Percentiles rank a stretch among this genome's conserved stretches.
Evolutionary conservation across 345 rosid species (phyloP).

Genomic region (Eutrema heterophyllum): DNA sequence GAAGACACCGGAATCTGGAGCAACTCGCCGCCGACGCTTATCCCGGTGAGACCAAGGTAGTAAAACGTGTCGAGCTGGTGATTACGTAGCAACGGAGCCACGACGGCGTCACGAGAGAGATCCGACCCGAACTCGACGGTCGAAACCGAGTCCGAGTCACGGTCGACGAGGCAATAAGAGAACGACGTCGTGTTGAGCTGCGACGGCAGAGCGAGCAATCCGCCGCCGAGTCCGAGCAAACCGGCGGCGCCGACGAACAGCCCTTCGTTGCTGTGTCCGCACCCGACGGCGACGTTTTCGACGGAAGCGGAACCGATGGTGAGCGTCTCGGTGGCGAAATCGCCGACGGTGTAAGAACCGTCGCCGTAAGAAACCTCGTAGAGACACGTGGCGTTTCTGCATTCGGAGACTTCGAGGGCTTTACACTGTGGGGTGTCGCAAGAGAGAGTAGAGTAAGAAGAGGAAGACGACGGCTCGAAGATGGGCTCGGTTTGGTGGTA

Average conservation of each 20-base stretch:
- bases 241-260: constrained; percentile 85
- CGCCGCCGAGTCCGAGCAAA: constrained; percentile 86
- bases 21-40: constrained; percentile 69
- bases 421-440: constrained; percentile 58
- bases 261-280: constrained; percentile 85
- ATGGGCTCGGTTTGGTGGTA: constrained; percentile 87
- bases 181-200: constrained; percentile 64
- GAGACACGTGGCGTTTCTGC: constrained; percentile 63
- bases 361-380: constrained; percentile 90
- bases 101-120: constrained; percentile 45
- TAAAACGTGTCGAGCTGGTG: constrained; percentile 66
- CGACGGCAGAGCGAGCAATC: constrained; percentile 66
- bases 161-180: constrained; percentile 86
- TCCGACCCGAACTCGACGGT: constrained; percentile 52
- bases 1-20: constrained; percentile 45
- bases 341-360: constrained; percentile 86
- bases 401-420: constrained; percentile 63
- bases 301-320: constrained; percentile 57
- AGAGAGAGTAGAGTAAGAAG: constrained; percentile 58
- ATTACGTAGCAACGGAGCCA: constrained; percentile 68
- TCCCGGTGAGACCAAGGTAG: constrained; percentile 58
- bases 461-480: constrained; percentile 65
- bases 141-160: constrained; percentile 78
- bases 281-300: constrained; percentile 66
- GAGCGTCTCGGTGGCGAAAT: constrained; percentile 69